These are phyloP conservation scores for Diaporthe sp. DNA, from an alignment of 2,329 filamentous ascomycete species.

Conservation along the genomic window DNA sequence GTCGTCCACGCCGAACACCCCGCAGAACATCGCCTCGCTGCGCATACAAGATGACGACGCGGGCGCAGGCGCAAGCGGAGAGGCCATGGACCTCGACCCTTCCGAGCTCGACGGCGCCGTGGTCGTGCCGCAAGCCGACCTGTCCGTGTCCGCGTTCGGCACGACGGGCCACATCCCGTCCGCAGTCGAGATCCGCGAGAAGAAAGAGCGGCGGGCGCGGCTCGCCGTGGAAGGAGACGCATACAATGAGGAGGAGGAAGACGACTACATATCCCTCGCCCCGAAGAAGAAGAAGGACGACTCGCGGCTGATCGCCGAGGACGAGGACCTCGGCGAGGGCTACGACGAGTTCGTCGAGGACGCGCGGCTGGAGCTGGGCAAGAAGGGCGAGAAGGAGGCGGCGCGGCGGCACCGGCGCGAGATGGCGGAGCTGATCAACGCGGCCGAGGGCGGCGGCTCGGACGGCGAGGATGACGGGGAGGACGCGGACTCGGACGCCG, in stretches of 20 bases:
- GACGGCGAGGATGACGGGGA: conserved; percentile 57
- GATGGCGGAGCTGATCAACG: conserved; percentile 86
- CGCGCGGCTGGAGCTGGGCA: conserved; percentile 82
- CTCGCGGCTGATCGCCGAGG: conserved; percentile 83
- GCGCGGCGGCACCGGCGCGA: conserved; percentile 76
- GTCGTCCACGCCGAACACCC: conserved; percentile 86
- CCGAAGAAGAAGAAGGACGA: conserved; percentile 73
- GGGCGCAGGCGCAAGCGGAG: conserved; percentile 47
- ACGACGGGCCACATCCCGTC: conserved; percentile 73
- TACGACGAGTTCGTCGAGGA: conserved; percentile 95
- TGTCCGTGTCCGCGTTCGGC: conserved; percentile 50
- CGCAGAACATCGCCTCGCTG: conserved; percentile 70
- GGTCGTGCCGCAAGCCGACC: conserved; percentile 69
- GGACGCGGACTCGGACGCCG: conserved; percentile 73
- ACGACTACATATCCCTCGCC: conserved; percentile 51
- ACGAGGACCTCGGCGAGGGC: conserved; percentile 93
- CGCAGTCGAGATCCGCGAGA: conserved; percentile 88
- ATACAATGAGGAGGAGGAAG: conserved; percentile 68
- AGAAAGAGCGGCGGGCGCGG: conserved; percentile 89
- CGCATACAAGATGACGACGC: conserved; percentile 58
- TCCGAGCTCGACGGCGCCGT: conserved; percentile 74
- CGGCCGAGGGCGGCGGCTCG: conserved; percentile 61
- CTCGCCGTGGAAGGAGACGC: conserved; percentile 78
- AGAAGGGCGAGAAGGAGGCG: conserved; percentile 82
- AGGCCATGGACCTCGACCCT: conserved; percentile 69